Percentiles rank a stretch among this genome's conserved stretches.
Evolutionary conservation across 352 stramenopile species (phyloP).

Genomic region (Aphanomyces cochlioides): DNA sequence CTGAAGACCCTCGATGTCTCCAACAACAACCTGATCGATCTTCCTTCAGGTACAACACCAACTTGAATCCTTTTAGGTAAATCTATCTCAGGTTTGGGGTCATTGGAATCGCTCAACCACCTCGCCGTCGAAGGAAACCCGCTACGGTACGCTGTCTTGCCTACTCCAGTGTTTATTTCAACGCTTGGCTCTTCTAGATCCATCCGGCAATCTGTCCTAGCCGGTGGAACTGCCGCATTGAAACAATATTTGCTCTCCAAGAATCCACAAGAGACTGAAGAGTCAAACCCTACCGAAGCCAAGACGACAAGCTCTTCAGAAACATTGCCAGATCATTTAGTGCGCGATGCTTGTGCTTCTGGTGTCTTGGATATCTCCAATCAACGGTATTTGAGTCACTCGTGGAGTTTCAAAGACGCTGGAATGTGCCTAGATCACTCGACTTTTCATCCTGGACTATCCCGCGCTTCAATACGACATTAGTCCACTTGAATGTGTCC

Average conservation of each 20-base stretch:
- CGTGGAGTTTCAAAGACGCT: background rate
- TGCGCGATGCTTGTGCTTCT: slow-evolving; percentile 13
- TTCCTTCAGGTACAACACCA: slow-evolving; percentile 5
- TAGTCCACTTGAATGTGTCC: slow-evolving; percentile 70
- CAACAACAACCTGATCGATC: slow-evolving; percentile 30
- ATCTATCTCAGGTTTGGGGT: slow-evolving; percentile 39
- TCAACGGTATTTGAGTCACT: slow-evolving; percentile 1
- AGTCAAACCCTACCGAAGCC: slow-evolving; percentile 38
- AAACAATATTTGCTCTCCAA: slow-evolving; percentile 77
- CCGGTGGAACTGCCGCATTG: slow-evolving; percentile 57
- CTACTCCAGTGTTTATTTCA: background rate
- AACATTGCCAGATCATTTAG: slow-evolving; percentile 12
- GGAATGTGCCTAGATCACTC: too few species aligned
- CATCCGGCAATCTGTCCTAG: slow-evolving; percentile 63
- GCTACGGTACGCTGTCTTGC: slow-evolving; percentile 35
- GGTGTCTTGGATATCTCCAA: slow-evolving; percentile 24
- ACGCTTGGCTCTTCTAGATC: slow-evolving; percentile 21
- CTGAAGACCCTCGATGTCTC: slow-evolving; percentile 29
- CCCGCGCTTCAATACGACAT: slow-evolving; percentile 37
- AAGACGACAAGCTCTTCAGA: slow-evolving; percentile 13
- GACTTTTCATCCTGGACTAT: background rate
- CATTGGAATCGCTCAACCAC: slow-evolving; percentile 72
- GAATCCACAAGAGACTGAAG: slow-evolving; percentile 26
- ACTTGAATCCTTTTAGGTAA: background rate
- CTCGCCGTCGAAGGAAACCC: slow-evolving; percentile 74